phyloP scores from a whole-genome alignment of 768 basidiomycete species.

The Lactifluus rugatus region DNA sequence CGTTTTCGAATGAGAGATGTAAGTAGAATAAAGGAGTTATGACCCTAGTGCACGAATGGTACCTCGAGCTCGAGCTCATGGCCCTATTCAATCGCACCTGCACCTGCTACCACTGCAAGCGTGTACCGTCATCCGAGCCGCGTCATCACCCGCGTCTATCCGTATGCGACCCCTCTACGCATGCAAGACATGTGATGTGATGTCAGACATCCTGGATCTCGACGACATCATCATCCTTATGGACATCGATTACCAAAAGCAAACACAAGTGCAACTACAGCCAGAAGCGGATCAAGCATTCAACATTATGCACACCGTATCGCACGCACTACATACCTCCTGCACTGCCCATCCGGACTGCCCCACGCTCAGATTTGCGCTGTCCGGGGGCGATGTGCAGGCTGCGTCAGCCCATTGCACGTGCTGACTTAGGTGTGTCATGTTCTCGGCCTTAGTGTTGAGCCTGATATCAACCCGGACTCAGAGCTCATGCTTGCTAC shows the following conservation, averaged over 20 bases:
- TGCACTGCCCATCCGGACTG: not conserved
- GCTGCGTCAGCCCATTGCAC: not conserved
- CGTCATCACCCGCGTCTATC: too few relatives aligned
- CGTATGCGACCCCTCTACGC: too few relatives aligned
- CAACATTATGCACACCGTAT: not conserved
- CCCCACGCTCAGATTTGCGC: slow-evolving; percentile 3
- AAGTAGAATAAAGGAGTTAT: too few relatives aligned
- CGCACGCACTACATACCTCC: not conserved
- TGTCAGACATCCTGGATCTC: not conserved
- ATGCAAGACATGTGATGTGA: too few relatives aligned
- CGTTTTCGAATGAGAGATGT: too few relatives aligned
- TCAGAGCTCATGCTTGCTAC: not conserved
- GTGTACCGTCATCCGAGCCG: too few relatives aligned
- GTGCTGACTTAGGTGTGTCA: not conserved
- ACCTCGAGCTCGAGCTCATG: too few relatives aligned
- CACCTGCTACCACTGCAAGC: too few relatives aligned
- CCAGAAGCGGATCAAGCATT: not conserved
- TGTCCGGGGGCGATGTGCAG: not conserved
- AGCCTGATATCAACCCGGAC: not conserved
- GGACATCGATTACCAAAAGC: not conserved
- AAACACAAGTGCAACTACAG: too few relatives aligned
- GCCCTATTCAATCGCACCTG: too few relatives aligned
- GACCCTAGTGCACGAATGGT: too few relatives aligned
- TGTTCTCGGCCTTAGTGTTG: not conserved
- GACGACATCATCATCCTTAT: not conserved